Evolutionary conservation across 306 rosid species (phyloP).

Genomic region (Spatholobus suberectus): DNA sequence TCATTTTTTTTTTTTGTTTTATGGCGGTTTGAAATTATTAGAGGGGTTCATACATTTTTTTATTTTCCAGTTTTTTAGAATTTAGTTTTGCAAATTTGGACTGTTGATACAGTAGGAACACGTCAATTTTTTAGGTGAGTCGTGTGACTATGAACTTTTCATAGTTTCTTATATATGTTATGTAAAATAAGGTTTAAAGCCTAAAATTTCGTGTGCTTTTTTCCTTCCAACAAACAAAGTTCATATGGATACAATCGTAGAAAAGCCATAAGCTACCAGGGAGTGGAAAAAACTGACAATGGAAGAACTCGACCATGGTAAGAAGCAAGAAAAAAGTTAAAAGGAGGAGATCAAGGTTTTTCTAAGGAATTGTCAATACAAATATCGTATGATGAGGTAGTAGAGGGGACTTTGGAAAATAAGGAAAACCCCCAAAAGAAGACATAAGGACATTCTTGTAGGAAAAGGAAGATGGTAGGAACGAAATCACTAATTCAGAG

Average conservation of each 20-base stretch:
- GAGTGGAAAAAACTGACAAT: no score
- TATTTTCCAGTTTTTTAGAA: neutral
- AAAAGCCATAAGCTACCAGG: no score
- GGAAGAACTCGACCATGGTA: neutral
- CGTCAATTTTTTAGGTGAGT: neutral
- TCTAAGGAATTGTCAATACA: no score
- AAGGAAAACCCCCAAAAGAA: no score
- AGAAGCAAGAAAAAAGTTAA: neutral
- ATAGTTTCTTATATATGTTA: neutral
- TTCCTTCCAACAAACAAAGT: neutral
- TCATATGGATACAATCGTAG: neutral
- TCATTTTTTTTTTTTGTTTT: no score
- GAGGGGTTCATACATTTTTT: neutral
- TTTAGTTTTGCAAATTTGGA: neutral
- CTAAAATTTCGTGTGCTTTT: neutral
- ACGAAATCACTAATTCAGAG: no score
- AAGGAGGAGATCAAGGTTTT: neutral
- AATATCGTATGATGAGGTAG: no score
- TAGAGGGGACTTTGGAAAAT: no score
- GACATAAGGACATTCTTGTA: no score
- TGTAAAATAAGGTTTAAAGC: neutral
- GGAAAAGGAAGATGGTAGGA: neutral
- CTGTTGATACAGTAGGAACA: neutral
- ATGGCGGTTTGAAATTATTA: slow-evolving; percentile 1
- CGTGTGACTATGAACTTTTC: neutral